Base-by-base conservation (phyloP, 306 rosid genomes). In the Luffa aegyptiaca region DNA sequence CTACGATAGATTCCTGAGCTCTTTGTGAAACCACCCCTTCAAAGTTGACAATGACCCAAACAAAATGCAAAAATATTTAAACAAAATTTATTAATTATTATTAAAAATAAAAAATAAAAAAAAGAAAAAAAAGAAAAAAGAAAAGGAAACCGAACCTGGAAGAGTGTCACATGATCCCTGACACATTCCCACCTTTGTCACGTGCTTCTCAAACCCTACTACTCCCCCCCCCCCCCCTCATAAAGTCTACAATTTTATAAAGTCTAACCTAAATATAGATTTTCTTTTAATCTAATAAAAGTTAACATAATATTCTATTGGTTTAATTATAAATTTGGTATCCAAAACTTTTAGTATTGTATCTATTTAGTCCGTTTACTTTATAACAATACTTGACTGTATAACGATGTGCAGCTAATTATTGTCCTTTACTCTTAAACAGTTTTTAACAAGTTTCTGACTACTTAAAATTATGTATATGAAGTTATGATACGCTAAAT, bases 161-260 rank as follows among this genome's bases (percentile, higher is more conserved):
- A 81, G 69, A 64, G 45, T 55, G 78, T 86, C 93, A 93, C 97
- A 93, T 94, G 97, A 81, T 88, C 85, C 83, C 98, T 94, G 97
- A 94, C 92, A 84, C 84, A 79, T 74, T 81, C 80, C 89, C 86
- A 82, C 75, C 93, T 87, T 86, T 83, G 80, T 90, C 97, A 89
- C 96, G 94, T 94, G 93, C 93, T 80, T 68, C 17, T 78, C 77
- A 88, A 89, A 84, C 77, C 90, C 83, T 77, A 76, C 89, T 26
- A 9, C 48, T 77, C n/a, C 63, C 44, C 36, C 62, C 44, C 39
- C n/a, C 63, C 44, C 36, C 62, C 44, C 39, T 46, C 48, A 49
- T 10, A 57, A 46, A 79, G 41, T 2, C 75, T 33, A 66, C 44
- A 51, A 6, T 14, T 52, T 63, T 12, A 16, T 7, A 41, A 79